Base-by-base conservation (phyloP, 257 asterid species). In the Gardenia jasminoides region DNA sequence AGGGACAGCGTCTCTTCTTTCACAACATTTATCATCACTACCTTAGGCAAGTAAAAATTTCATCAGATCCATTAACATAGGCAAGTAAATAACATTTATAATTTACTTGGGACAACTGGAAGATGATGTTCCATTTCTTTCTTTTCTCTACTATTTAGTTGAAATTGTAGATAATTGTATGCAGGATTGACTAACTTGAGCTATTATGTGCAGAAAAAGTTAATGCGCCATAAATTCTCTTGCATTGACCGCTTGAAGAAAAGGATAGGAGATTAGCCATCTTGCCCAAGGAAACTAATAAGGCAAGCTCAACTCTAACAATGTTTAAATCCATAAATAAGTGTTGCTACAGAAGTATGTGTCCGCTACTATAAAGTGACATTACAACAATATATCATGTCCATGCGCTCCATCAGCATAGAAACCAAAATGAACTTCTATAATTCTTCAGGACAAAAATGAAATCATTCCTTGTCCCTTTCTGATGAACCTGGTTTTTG, bases 401-500 rank as follows among this genome's bases (percentile, higher is more conserved):
- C 4, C 12, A 75, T 59, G n/a, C n/a, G 41, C n/a, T 58, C 31
- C 13, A 1, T 36, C 22, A 75, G 56, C 78, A 72, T 4, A 22
- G 17, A 5, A 28, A 74, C 11, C 66, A 77, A 48, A 28, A 48
- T 44, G 26, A 58, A 26, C 70, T 62, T 28, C 58, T 65, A 67
- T 68, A 24, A 41, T 44, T 43, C 58, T 50, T 10, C 67, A 28
- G 7, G 67, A 68, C 43, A 31, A 10, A 3, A 19, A 33, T 7
- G 30, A 48, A 58, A 36, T 81, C 78, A 65, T 59, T 83, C 20
- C 72, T 41, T 70, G 24, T 61, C 75, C 0, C 20, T 33, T 56
- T 75, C 81, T 4, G 84, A 75, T 44, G 95, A 84, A 68, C 86
- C 84, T 19, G 90, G 80, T 70, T 87, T 86, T 67, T 86, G 61